A percentile compares a stretch with the other conserved stretches of the same genome.
Evolutionary conservation across 2,329 filamentous ascomycete species (phyloP).

Genomic region (Bipolaris oryzae): DNA sequence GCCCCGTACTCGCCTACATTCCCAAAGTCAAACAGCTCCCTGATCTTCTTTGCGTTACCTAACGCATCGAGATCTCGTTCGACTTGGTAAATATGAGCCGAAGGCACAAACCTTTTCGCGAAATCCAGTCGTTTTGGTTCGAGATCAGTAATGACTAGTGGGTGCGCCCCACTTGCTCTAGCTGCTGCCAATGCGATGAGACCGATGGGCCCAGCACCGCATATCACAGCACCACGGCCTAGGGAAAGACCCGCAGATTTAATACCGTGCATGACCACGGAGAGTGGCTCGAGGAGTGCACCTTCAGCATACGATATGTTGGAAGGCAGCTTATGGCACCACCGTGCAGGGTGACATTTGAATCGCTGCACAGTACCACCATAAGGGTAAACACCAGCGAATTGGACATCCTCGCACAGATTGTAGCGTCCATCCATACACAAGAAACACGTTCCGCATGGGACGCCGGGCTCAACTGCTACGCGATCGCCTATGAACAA

Average conservation of each 20-base stretch:
- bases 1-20: constrained; percentile 59
- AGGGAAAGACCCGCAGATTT: constrained; percentile 59
- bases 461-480: constrained; percentile 69
- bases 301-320: constrained; percentile 63
- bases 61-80: constrained; percentile 53
- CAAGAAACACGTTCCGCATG: constrained; percentile 65
- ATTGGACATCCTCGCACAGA: constrained; percentile 66
- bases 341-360: constrained; percentile 66
- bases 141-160: constrained; percentile 68
- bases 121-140: constrained; percentile 63
- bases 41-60: constrained; percentile 60
- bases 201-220: constrained; percentile 66
- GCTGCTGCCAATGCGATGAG: constrained; percentile 66
- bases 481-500: constrained; percentile 62
- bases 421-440: constrained; percentile 67
- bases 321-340: constrained; percentile 58
- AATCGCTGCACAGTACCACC: constrained; percentile 66
- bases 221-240: constrained; percentile 63
- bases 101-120: constrained; percentile 63
- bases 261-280: constrained; percentile 68
- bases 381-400: constrained; percentile 67
- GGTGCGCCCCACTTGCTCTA: constrained; percentile 67
- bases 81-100: constrained; percentile 61
- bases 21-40: constrained; percentile 58
- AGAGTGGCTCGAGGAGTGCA: constrained; percentile 68